Evolutionary conservation across 2,329 filamentous ascomycete species (phyloP), one percentile per base, ranked within the genome.

Genomic region (Hypoxylon sp.): DNA sequence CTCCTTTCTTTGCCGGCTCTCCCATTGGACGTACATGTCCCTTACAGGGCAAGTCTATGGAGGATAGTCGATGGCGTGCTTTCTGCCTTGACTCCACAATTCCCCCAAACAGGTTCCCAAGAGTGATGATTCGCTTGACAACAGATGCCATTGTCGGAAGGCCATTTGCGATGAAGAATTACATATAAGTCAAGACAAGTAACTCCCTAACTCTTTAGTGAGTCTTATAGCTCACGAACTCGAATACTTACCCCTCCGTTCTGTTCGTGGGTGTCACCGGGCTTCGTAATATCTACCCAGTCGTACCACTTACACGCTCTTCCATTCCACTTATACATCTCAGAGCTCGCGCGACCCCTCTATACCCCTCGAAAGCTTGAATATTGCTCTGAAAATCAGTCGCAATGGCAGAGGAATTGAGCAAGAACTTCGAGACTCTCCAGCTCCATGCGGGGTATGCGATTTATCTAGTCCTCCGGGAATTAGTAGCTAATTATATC

Each of bases 391-490:
- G 13, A n/a, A 41, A 57, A 53, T 17, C 49, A 49, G 19, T 58
- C 70, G 74, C 67, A 68, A 84, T 84, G 83, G 76, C 82, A 43
- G 82, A 77, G 51, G 74, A 86, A 64, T 75, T 84, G 45, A 85
- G 83, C 80, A 85, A 84, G 73, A 87, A 90, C 80, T 96, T 96
- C 75, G 93, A 95, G 84, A 96, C 93, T 67, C 86, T 95, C 71
- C 93, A 95, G 84, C 87, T 96, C 72, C 93, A 96, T 80, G 93
- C 92, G 78, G 93, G 93, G 90, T 93, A 88, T 75, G 84, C 78
- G 45, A 43, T 23, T 21, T 49, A 36, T 28, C 46, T 67, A 23
- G 41, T 45, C 14, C 23, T 28, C 11, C 32, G 14, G 19, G n/a
- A 52, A 45, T 49, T 50, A 23, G 13, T 17, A 36, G 57, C 63